Base-by-base conservation (phyloP, 352 stramenopile genomes). In the Phytopythium helicoides region DNA sequence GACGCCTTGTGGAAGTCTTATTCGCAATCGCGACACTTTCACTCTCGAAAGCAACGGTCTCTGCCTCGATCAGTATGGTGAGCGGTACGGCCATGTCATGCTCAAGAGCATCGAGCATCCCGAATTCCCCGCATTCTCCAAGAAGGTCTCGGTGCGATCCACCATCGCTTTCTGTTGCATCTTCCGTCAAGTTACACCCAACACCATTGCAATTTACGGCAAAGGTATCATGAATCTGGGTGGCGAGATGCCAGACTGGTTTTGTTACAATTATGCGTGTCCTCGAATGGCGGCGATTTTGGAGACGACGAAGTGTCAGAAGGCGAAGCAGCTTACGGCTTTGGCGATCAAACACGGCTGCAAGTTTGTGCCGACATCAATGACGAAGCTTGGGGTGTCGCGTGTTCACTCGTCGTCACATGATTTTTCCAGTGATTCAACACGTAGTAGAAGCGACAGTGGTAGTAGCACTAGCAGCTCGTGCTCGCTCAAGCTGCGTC, bases 31-130 rank as follows among this genome's bases (percentile, higher is more conserved):
- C 33, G 71, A 81, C 45, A 31, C 60, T 8, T 64, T 69, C 44
- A 46, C 50, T 3, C 35, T 81, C 28, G 71, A 81, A 46, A 69
- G 48, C 14, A 71, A 60, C 28, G 71, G 71, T 3, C 33, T 64
- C 11, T 51, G 62, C 16, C 50, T 28, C 10, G 52, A 68, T 14
- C 10, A 22, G 0, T 35, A 46, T 19, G 71, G 71, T 18, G 46
- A 68, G 28, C 37, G 41, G 15, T 54, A 69, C 36, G 66, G 70
- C 42, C 76, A 70, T 36, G 54, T 54, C 19, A 48, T 76, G 21
- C 42, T 62, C 11, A 66, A 73, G 45, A 72, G 59, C 18, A 60
- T 74, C 1, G 57, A 73, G 25, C 41, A 70, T 2, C 40, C 58
- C 5, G 60, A 72, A 22, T 73, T 54, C 15, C 59, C 64, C 14